phyloP scores from a whole-genome alignment of 164 flowering plant species.

The Vitis rotundifolia region DNA sequence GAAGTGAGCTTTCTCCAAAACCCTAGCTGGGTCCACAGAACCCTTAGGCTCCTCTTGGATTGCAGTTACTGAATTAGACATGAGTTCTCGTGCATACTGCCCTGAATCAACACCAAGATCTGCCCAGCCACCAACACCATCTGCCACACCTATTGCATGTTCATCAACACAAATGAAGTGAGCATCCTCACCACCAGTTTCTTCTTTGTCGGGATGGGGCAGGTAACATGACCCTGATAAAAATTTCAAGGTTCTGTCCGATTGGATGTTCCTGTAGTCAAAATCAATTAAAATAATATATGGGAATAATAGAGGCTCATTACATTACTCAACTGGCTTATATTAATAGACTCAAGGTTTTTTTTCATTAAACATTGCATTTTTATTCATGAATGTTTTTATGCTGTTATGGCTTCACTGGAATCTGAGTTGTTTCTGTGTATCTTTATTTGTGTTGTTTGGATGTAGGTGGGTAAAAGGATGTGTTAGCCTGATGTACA shows the following conservation, averaged over 20 bases:
- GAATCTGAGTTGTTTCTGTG: too few relatives aligned
- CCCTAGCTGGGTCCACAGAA: conserved; percentile 81
- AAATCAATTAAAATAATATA: neutral
- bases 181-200: conserved; percentile 98
- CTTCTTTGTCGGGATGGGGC: conserved; percentile 95
- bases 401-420: too few relatives aligned
- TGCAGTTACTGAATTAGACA: conserved; percentile 82
- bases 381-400: too few relatives aligned
- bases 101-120: conserved; percentile 88
- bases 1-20: conserved; percentile 85
- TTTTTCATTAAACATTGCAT: too few relatives aligned
- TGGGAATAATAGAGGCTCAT: neutral
- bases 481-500: too few relatives aligned
- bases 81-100: conserved; percentile 79
- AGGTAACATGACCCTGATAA: conserved; percentile 83
- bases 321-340: too few relatives aligned
- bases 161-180: conserved; percentile 84
- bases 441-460: too few relatives aligned
- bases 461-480: too few relatives aligned
- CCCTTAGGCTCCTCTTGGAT: conserved; percentile 84
- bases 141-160: conserved; percentile 95
- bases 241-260: conserved; percentile 56
- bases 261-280: conserved; percentile 48
- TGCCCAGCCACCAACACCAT: conserved; percentile 99
- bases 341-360: too few relatives aligned